Evolutionary conservation across 169 alveolate genomes (phyloP).

Genomic region (Plasmodium chabaudi): DNA sequence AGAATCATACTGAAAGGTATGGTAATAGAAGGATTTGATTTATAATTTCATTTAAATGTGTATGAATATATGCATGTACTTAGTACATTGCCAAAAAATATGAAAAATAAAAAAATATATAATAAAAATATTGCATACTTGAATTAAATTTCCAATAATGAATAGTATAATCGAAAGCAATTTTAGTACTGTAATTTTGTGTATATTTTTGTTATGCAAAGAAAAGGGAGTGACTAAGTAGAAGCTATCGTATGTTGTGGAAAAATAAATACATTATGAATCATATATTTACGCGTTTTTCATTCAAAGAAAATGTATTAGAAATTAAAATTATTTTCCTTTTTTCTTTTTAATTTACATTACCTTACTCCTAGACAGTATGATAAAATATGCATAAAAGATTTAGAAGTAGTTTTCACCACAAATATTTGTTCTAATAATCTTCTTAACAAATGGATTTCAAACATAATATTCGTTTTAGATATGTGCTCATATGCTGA

Average conservation of each 20-base stretch:
- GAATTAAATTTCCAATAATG: constrained; percentile 46
- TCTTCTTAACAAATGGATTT: constrained; percentile 79
- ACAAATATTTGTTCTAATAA: constrained; percentile 78
- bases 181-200: background rate
- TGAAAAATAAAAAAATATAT: background rate
- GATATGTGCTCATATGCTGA: constrained; percentile 36
- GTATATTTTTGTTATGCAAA: constrained; percentile 9
- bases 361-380: constrained; percentile 83
- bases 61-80: no score
- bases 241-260: constrained; percentile 11
- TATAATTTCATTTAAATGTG: no score
- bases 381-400: constrained; percentile 81
- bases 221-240: constrained; percentile 65
- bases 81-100: no score
- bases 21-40: background rate
- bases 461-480: constrained; percentile 74
- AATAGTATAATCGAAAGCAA: constrained; percentile 23
- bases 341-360: constrained; percentile 9
- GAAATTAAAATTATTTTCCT: background rate
- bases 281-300: background rate
- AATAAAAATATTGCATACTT: constrained; percentile 4
- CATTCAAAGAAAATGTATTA: background rate
- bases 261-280: background rate
- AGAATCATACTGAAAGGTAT: constrained; percentile 37
- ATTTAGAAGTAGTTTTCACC: constrained; percentile 78